phyloP scores from a whole-genome alignment of 129 eudicot genomes.

The Escallonia rubra region DNA sequence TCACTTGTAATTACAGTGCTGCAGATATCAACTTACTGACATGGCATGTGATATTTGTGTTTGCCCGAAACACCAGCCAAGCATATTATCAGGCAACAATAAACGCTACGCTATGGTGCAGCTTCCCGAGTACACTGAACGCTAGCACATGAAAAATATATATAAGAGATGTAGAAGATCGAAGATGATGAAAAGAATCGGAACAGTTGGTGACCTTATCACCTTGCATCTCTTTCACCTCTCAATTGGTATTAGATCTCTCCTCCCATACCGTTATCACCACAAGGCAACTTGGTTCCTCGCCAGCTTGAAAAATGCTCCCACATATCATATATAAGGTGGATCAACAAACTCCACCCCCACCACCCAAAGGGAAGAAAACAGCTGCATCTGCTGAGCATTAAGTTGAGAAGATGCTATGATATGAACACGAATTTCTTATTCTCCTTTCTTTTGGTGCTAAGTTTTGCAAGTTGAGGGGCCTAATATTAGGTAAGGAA shows the following conservation, averaged over 20 bases:
- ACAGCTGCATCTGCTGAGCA: too few relatives aligned
- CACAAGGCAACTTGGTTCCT: conserved; percentile 5
- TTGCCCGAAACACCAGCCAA: conserved; percentile 27
- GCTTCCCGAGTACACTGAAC: background rate
- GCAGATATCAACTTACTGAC: conserved; percentile 19
- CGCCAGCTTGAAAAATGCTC: background rate
- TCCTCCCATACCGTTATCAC: background rate
- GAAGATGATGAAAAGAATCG: too few relatives aligned
- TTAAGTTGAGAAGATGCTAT: too few relatives aligned
- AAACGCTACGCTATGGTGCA: too few relatives aligned
- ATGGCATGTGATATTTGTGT: conserved; percentile 19
- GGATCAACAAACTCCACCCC: too few relatives aligned
- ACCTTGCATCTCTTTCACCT: background rate
- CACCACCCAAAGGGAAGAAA: too few relatives aligned
- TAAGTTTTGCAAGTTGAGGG: too few relatives aligned
- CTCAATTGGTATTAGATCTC: background rate
- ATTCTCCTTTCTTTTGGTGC: too few relatives aligned
- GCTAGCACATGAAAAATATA: background rate
- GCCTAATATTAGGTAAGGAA: too few relatives aligned
- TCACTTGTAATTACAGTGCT: background rate
- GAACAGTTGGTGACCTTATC: background rate
- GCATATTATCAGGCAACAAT: conserved; percentile 11
- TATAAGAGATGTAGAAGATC: background rate
- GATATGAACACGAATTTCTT: too few relatives aligned
- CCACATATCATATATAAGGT: too few relatives aligned